Evolutionary conservation across 164 flowering plant genomes (phyloP).

Genomic region (Echeveria elegans): DNA sequence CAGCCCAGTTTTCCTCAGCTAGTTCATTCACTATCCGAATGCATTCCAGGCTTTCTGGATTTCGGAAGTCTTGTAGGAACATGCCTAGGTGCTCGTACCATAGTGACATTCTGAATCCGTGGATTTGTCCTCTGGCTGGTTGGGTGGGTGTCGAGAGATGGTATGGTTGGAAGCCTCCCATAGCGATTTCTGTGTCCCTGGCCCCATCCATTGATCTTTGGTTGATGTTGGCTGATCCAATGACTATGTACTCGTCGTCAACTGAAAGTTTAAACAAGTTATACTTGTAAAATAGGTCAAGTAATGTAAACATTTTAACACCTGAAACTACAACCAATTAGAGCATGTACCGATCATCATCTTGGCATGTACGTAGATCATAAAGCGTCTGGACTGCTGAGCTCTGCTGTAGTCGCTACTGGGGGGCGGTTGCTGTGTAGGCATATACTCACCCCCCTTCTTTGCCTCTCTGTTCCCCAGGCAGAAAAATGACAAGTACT

Average conservation of each 20-base stretch:
- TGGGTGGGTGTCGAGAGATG: constrained; percentile 36
- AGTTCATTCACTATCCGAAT: constrained; percentile 41
- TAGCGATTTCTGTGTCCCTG: constrained; percentile 78
- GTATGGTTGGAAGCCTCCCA: constrained; percentile 74
- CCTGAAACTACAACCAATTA: too few species aligned
- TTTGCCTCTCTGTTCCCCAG: constrained; percentile 50
- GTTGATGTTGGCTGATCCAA: constrained; percentile 83
- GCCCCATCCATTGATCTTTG: constrained; percentile 83
- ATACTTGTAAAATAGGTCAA: neutral
- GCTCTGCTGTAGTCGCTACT: constrained; percentile 42
- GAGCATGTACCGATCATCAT: constrained; percentile 62
- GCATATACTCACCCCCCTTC: constrained; percentile 37
- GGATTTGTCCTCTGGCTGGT: constrained; percentile 57
- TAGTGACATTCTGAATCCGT: constrained; percentile 70
- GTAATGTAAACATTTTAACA: too few species aligned
- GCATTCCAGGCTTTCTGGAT: constrained; percentile 53
- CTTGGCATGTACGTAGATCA: constrained; percentile 74
- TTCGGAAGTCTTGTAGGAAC: constrained; percentile 34
- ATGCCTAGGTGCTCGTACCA: constrained; percentile 77
- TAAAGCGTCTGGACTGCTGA: constrained; percentile 53
- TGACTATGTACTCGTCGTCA: constrained; percentile 79
- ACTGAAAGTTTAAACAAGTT: constrained; percentile 28
- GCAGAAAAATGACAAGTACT: constrained; percentile 61
- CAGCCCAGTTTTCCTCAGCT: constrained; percentile 50
- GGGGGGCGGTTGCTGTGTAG: constrained; percentile 44